Conservation (phyloP, 106 monocot genomes). For the Allium sativum region DNA sequence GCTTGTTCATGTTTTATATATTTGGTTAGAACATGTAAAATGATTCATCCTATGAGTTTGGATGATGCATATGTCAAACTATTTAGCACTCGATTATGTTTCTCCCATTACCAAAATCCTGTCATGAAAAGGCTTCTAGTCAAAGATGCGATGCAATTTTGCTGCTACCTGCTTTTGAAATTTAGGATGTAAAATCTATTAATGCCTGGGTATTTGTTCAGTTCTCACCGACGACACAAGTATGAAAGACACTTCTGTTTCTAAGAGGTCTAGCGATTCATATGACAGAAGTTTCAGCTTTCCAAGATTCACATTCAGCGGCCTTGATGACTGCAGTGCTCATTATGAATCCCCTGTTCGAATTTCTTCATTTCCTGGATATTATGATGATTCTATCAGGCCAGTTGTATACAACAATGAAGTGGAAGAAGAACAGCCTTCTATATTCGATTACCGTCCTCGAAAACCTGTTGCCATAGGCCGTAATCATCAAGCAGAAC, state of each 20-base stretch:
- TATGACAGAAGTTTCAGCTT: conserved; percentile 5
- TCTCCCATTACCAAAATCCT: too few species aligned
- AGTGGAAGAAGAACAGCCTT: conserved; percentile 1
- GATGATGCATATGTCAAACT: neutral
- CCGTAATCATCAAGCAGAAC: conserved; percentile 12
- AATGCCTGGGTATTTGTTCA: neutral
- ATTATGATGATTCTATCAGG: conserved; percentile 1
- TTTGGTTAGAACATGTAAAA: neutral
- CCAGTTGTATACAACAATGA: neutral
- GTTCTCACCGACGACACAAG: neutral
- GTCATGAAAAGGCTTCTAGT: neutral
- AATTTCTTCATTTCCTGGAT: conserved; percentile 3
- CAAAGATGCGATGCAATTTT: neutral
- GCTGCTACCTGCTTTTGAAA: neutral
- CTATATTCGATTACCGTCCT: conserved; percentile 4
- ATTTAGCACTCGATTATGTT: neutral
- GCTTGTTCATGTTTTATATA: neutral
- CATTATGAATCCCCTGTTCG: neutral
- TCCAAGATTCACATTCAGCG: neutral
- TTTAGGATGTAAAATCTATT: neutral
- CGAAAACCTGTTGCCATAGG: conserved; percentile 14
- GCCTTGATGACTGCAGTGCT: neutral
- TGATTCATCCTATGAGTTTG: too few species aligned
- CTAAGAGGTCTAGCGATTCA: neutral
- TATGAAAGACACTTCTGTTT: conserved; percentile 1